Evolutionary conservation across 2,329 filamentous ascomycete species (phyloP), one percentile per base, ranked within the genome.

Genomic region (Aureobasidium sp.): DNA sequence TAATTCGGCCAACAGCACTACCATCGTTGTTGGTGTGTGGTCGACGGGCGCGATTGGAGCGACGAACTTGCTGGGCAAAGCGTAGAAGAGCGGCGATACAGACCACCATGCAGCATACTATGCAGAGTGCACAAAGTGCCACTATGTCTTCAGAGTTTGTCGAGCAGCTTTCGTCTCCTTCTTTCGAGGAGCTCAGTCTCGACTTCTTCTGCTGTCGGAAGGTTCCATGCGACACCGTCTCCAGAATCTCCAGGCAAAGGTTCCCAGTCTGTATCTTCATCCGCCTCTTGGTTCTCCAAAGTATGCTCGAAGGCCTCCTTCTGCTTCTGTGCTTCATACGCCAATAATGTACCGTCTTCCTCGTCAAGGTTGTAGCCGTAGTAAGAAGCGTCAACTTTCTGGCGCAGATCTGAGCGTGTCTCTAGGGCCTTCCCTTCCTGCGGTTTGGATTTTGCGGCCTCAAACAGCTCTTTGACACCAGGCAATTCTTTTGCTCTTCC

Each of bases 401-500:
- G 86, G 64, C 87, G 77, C 68, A 91, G 72, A 68, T 91, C 89
- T 56, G 85, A 84, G 68, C 88, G 81, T 64, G 83, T 82, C 70
- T 90, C 87, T 63, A 86, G 82, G 3, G 79, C 80, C 56, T 79
- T 78, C n/a, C 75, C 73, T 66, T 81, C 78, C 63, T 81, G 79
- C 63, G 73, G 73, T 64, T 80, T 81, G 66, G 80, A 78, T 54
- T 81, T 81, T 0, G 90, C 88, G 0, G 89, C 88, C 69, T 96
- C 92, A 71, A 97, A 96, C 73, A 99, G 79, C 78, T 99, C 94
- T 75, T 97, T 97, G 6, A 99, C 94, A 56, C 94, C 94, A 0
- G 94, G 94, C 37, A 99, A 75, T 66, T 97, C 94, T 70, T 83
- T 84, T 56, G 94, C 94, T 4, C 94, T 81, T 0, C 94, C 94